Conservation (phyloP, 306 rosid species). For the Geum urbanum region DNA sequence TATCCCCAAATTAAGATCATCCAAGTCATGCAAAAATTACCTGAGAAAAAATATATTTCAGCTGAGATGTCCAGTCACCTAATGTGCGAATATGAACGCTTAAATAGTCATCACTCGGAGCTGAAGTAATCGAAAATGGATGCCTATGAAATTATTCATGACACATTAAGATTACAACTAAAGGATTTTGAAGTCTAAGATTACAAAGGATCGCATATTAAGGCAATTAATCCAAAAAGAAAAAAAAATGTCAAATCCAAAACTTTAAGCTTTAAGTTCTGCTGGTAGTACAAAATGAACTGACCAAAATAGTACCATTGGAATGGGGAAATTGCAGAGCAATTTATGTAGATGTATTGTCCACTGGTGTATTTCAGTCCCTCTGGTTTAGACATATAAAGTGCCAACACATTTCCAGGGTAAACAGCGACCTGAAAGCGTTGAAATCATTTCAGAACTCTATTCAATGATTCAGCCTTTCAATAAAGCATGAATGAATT, state of each 20-base stretch:
- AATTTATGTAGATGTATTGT: slow-evolving; percentile 73
- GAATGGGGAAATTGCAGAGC: slow-evolving; percentile 71
- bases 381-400: slow-evolving; percentile 79
- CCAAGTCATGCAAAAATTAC: slow-evolving; percentile 28
- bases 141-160: slow-evolving; percentile 43
- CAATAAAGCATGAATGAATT: background rate
- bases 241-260: background rate
- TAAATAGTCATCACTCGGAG: slow-evolving; percentile 78
- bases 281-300: background rate
- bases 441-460: background rate
- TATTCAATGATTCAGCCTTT: background rate
- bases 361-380: slow-evolving; percentile 85
- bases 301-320: slow-evolving; percentile 51
- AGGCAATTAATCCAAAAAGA: background rate
- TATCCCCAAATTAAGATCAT: background rate
- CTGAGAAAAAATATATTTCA: slow-evolving; percentile 66
- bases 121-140: slow-evolving; percentile 86
- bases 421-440: slow-evolving; percentile 69
- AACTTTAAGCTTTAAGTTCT: background rate
- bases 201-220: background rate
- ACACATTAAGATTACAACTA: background rate
- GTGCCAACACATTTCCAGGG: slow-evolving; percentile 87
- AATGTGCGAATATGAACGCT: slow-evolving; percentile 79
- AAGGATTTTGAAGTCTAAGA: background rate
- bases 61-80: slow-evolving; percentile 89